phyloP scores from a whole-genome alignment of 805 yeast genomes.

The Kazachstania viticola region DNA sequence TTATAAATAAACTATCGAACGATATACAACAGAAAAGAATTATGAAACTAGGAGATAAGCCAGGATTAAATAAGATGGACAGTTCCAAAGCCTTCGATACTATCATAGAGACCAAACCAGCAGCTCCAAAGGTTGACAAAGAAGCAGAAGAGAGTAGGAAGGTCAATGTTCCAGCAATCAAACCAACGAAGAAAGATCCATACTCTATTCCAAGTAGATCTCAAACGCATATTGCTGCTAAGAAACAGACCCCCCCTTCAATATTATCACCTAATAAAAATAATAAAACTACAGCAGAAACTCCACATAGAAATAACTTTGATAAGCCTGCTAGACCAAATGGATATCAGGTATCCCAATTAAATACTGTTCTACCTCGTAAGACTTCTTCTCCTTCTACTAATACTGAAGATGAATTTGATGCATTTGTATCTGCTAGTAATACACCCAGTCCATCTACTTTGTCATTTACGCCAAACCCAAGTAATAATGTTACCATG shows the following conservation, averaged over 20 bases:
- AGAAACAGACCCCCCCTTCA: no score
- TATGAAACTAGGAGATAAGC: constrained; percentile 22
- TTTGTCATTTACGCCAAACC: no score
- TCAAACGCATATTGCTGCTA: no score
- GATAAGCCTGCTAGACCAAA: no score
- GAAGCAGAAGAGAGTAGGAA: constrained; percentile 17
- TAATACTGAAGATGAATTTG: constrained; percentile 18
- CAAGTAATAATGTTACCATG: no score
- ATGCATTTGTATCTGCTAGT: constrained; percentile 24
- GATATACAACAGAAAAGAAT: constrained; percentile 35
- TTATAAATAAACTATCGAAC: constrained; percentile 32
- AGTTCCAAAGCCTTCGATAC: constrained; percentile 18
- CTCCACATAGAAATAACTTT: no score
- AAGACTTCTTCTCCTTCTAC: neutral
- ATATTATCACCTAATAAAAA: no score
- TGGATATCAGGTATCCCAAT: no score
- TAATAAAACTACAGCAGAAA: constrained; percentile 2
- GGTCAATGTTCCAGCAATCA: constrained; percentile 16
- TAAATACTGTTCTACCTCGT: no score
- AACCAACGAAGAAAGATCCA: constrained; percentile 14
- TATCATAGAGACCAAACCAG: constrained; percentile 15
- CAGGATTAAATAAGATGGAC: constrained; percentile 7
- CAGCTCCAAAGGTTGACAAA: constrained; percentile 9
- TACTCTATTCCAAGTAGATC: no score
- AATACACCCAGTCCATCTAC: no score